Evolutionary conservation across 1,284 basidiomycete species (phyloP).

Genomic region (Cryptococcus floricola): DNA sequence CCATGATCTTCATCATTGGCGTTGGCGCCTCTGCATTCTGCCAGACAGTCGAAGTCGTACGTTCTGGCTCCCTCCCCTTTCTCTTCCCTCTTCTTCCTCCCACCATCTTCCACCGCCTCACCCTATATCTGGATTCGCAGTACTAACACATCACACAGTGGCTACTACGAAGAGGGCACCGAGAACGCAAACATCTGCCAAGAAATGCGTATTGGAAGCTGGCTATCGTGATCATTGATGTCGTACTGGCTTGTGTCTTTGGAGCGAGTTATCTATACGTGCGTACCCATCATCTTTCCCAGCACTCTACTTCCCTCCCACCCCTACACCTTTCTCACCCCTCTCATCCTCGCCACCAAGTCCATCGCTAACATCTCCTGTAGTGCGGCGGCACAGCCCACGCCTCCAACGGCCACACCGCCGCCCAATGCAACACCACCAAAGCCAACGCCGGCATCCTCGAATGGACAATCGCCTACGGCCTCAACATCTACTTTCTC

Average conservation of each 20-base stretch:
- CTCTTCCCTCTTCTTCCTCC: too few relatives aligned
- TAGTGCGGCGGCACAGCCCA: constrained; percentile 32
- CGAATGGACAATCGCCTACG: constrained; percentile 51
- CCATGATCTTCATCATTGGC: constrained; percentile 52
- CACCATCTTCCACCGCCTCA: too few relatives aligned
- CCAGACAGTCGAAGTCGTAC: constrained; percentile 52
- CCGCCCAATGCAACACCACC: constrained; percentile 44
- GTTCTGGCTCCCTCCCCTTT: constrained; percentile 24
- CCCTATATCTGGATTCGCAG: too few relatives aligned
- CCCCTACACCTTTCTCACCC: background rate
- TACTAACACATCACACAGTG: constrained; percentile 20
- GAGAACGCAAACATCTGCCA: constrained; percentile 47
- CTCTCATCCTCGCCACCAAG: background rate
- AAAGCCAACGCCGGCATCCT: constrained; percentile 50
- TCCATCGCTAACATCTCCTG: background rate
- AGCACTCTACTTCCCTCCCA: too few relatives aligned
- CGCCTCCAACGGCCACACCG: constrained; percentile 17
- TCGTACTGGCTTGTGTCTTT: constrained; percentile 51
- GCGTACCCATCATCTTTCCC: constrained; percentile 7
- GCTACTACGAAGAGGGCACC: constrained; percentile 48
- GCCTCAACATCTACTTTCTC: constrained; percentile 47
- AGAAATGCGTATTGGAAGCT: constrained; percentile 52
- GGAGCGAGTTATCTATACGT: constrained; percentile 46
- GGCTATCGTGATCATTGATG: constrained; percentile 46
- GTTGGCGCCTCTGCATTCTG: constrained; percentile 52